A percentile compares a stretch with the other conserved stretches of the same genome.
Conservation (phyloP, 345 rosid genomes). For the Moringa oleifera region DNA sequence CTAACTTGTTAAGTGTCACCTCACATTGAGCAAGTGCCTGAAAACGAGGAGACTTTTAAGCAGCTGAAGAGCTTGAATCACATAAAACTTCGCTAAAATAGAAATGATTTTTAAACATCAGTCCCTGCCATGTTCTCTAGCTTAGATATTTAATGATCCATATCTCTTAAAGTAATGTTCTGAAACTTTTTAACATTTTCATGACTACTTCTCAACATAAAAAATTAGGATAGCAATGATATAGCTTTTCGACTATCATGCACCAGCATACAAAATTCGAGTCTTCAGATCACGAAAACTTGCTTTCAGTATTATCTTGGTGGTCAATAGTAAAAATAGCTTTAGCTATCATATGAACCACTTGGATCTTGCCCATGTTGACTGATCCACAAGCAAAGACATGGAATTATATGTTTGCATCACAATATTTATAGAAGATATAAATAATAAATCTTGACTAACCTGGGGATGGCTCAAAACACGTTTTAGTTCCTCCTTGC, state of each 20-base stretch:
- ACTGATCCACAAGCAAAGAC: too few relatives aligned
- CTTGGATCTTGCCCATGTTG: too few relatives aligned
- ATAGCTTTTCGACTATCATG: not conserved
- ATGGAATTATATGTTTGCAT: too few relatives aligned
- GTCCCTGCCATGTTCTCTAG: not conserved
- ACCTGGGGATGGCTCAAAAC: conserved; percentile 97
- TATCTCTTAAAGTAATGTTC: not conserved
- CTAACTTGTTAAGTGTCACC: conserved; percentile 53
- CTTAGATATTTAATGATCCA: not conserved
- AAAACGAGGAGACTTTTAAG: conserved; percentile 7
- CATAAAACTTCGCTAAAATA: not conserved
- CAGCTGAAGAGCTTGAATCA: conserved; percentile 9
- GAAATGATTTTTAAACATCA: not conserved
- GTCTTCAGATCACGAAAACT: not conserved
- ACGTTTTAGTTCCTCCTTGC: conserved; percentile 55
- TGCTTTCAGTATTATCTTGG: not conserved
- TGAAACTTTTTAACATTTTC: not conserved
- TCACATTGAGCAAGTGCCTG: conserved; percentile 89
- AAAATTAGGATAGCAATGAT: not conserved
- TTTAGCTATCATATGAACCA: too few relatives aligned
- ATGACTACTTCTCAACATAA: not conserved
- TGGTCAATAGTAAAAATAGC: too few relatives aligned
- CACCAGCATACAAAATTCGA: not conserved
- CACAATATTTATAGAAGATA: too few relatives aligned
- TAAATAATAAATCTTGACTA: not conserved